Percentiles rank a stretch among this genome's conserved stretches.
These are phyloP conservation scores for Fusarium oxysporum DNA, from an alignment of 2,329 filamentous ascomycete species.

Conservation along the genomic window DNA sequence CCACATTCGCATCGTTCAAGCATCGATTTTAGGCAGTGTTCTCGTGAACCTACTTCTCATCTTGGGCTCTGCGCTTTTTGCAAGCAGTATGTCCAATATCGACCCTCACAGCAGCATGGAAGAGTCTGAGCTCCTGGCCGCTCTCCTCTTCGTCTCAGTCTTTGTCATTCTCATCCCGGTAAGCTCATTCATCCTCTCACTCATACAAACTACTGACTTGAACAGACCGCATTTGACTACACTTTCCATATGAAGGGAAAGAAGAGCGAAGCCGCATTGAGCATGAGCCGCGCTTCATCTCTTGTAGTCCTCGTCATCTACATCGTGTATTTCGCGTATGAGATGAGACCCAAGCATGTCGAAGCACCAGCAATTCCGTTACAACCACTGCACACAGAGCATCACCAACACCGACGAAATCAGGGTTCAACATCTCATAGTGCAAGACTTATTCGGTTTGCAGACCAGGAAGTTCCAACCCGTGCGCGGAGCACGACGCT, in stretches of 20 bases:
- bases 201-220: background rate
- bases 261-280: slow-evolving; percentile 72
- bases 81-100: slow-evolving; percentile 74
- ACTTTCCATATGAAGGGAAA: slow-evolving; percentile 66
- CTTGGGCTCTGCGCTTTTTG: slow-evolving; percentile 78
- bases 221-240: slow-evolving; percentile 56
- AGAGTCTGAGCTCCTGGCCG: slow-evolving; percentile 52
- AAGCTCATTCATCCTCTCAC: background rate
- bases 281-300: slow-evolving; percentile 82
- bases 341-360: slow-evolving; percentile 72
- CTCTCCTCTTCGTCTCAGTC: slow-evolving; percentile 53
- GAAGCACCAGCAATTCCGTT: slow-evolving; percentile 80
- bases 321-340: slow-evolving; percentile 78
- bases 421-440: slow-evolving; percentile 18
- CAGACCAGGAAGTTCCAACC: slow-evolving; percentile 36
- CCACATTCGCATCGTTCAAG: slow-evolving; percentile 80
- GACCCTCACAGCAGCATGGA: slow-evolving; percentile 63
- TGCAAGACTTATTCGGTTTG: slow-evolving; percentile 48
- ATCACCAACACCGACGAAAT: slow-evolving; percentile 11
- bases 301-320: slow-evolving; percentile 80
- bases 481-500: slow-evolving; percentile 34
- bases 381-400: slow-evolving; percentile 64
- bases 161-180: slow-evolving; percentile 55
- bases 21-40: slow-evolving; percentile 80
- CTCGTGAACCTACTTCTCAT: slow-evolving; percentile 81